Evolutionary conservation across 306 rosid genomes (phyloP).

Genomic region (Quercus ilex): DNA sequence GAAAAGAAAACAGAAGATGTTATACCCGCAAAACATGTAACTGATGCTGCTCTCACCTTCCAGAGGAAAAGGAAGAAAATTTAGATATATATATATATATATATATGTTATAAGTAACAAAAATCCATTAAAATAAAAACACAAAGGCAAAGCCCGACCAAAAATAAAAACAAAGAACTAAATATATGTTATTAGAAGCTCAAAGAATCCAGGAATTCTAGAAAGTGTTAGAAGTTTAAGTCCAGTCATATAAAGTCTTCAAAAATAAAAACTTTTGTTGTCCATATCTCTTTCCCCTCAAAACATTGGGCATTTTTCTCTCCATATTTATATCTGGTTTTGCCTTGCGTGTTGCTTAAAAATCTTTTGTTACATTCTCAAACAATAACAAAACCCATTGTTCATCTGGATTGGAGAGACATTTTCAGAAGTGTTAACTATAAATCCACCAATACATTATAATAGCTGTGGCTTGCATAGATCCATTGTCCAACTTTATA

Average conservation of each 20-base stretch:
- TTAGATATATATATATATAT: neutral
- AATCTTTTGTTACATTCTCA: neutral
- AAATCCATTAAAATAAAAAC: neutral
- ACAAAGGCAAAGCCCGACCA: too few relatives aligned
- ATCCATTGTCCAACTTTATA: neutral
- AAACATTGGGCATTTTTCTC: too few relatives aligned
- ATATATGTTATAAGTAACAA: neutral
- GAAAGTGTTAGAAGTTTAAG: too few relatives aligned
- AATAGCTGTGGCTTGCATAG: neutral
- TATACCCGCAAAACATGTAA: constrained; percentile 95
- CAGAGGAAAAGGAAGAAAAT: constrained; percentile 19
- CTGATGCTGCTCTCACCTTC: constrained; percentile 88
- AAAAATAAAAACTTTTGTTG: too few relatives aligned
- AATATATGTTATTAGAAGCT: too few relatives aligned
- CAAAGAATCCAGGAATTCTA: too few relatives aligned
- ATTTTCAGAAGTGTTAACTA: neutral
- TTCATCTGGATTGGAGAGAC: neutral
- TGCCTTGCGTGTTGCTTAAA: neutral
- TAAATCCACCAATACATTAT: neutral
- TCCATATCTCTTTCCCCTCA: too few relatives aligned
- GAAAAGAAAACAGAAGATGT: constrained; percentile 78
- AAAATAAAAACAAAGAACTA: too few relatives aligned
- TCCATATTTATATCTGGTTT: neutral
- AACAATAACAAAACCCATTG: neutral
- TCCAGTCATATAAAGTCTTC: too few relatives aligned